Evolutionary conservation across 305 asterid species (phyloP).

Genomic region (Fraxinus greggii): DNA sequence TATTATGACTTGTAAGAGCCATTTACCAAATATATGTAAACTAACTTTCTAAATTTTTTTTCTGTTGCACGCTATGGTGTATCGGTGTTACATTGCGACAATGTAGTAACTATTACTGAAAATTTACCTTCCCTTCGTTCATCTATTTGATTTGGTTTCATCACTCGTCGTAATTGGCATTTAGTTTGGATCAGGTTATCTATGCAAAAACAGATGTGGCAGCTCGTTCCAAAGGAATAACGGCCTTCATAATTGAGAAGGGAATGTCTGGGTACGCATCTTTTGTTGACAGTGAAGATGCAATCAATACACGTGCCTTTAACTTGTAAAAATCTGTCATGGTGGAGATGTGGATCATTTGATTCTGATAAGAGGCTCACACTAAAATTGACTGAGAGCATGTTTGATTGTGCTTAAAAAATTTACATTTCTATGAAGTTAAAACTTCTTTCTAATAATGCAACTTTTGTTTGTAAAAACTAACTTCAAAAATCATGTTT

Average conservation of each 20-base stretch:
- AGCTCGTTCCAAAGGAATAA: slow-evolving; percentile 85
- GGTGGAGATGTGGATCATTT: background rate
- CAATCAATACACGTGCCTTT: background rate
- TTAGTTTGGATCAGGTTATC: slow-evolving; percentile 67
- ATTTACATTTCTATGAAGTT: background rate
- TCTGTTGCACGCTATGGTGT: background rate
- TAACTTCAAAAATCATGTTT: background rate
- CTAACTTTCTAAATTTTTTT: background rate
- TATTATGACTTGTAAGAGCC: background rate
- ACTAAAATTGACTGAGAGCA: slow-evolving; percentile 6
- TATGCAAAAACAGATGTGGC: slow-evolving; percentile 89
- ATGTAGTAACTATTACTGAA: slow-evolving; percentile 24
- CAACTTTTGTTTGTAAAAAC: background rate
- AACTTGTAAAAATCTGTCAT: slow-evolving; percentile 4
- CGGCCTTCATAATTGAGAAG: slow-evolving; percentile 94
- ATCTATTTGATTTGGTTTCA: slow-evolving; percentile 7
- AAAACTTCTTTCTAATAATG: background rate
- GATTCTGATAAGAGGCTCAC: background rate
- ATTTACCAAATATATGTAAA: background rate
- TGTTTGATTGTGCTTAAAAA: background rate
- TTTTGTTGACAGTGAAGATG: slow-evolving; percentile 26
- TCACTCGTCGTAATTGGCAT: slow-evolving; percentile 10
- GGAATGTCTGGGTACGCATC: slow-evolving; percentile 85
- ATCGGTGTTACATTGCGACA: slow-evolving; percentile 10
- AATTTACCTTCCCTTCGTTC: background rate